phyloP scores from a whole-genome alignment of 208 protist species.

The Leishmania braziliensis region DNA sequence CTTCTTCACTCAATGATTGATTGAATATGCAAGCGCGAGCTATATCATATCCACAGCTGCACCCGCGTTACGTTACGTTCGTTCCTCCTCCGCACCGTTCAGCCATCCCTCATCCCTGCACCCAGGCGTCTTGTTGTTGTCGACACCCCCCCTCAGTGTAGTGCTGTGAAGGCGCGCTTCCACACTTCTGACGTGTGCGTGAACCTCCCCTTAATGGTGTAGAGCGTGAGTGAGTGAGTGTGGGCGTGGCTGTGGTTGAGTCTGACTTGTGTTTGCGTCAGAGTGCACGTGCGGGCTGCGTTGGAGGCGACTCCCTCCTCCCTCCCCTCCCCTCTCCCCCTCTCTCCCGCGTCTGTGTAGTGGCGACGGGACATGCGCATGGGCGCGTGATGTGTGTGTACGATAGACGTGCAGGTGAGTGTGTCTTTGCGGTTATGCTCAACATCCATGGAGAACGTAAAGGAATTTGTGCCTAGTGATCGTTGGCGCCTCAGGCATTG shows the following conservation, averaged over 20 bases:
- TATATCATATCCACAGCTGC: background rate
- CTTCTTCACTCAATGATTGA: background rate
- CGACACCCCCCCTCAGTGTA: background rate
- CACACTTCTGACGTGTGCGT: background rate
- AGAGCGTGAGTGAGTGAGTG: background rate
- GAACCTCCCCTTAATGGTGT: background rate
- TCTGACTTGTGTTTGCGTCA: background rate
- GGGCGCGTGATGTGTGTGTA: background rate
- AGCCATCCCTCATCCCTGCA: background rate
- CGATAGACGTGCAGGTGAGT: background rate
- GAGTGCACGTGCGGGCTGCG: background rate
- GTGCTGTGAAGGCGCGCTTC: background rate
- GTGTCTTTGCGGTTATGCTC: background rate
- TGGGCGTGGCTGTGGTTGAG: background rate
- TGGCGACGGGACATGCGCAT: background rate
- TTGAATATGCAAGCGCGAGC: background rate
- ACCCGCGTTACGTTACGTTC: background rate
- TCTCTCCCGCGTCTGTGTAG: background rate
- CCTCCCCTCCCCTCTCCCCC: background rate
- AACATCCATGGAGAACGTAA: background rate
- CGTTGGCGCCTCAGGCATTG: background rate
- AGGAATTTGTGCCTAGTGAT: background rate
- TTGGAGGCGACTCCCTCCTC: background rate
- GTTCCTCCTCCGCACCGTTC: background rate
- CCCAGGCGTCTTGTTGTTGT: background rate